Conservation (phyloP, 495 filamentous ascomycete species). For the Trichocladium antarcticum region DNA sequence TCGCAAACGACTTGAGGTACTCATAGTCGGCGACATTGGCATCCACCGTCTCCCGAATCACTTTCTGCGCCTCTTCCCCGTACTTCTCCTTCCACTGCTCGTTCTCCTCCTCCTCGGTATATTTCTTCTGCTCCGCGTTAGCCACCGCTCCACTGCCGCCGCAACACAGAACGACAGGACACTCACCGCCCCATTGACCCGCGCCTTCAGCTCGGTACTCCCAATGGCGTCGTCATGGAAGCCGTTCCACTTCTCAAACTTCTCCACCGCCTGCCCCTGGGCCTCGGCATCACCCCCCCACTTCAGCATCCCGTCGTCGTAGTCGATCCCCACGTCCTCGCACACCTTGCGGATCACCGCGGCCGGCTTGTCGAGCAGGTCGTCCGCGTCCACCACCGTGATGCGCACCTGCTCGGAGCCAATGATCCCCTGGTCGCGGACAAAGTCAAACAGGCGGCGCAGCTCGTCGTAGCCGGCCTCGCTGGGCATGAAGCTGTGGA, state of each 20-base stretch:
- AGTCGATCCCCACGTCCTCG: conserved; percentile 62
- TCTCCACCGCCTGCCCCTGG: conserved; percentile 48
- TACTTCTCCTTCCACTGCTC: conserved; percentile 73
- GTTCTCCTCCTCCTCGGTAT: conserved; percentile 52
- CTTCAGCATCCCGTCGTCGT: conserved; percentile 57
- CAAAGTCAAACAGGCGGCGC: conserved; percentile 72
- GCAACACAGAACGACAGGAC: neutral
- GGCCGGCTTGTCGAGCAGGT: conserved; percentile 72
- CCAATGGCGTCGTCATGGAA: conserved; percentile 92
- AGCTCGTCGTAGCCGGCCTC: conserved; percentile 90
- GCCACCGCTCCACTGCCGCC: neutral
- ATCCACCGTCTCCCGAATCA: conserved; percentile 67
- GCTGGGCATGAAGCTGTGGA: conserved; percentile 67
- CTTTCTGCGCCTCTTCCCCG: conserved; percentile 60
- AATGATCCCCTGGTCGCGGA: conserved; percentile 51
- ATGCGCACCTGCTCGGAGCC: conserved; percentile 41
- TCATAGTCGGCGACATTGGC: conserved; percentile 77
- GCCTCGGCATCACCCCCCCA: conserved; percentile 64
- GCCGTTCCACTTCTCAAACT: conserved; percentile 92
- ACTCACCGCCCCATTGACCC: conserved; percentile 55
- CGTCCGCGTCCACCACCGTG: conserved; percentile 90
- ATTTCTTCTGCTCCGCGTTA: conserved; percentile 23
- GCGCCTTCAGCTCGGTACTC: conserved; percentile 58
- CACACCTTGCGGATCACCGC: conserved; percentile 68
- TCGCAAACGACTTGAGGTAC: conserved; percentile 79